These are phyloP conservation scores for Phialophora macrospora DNA, from an alignment of 2,329 filamentous ascomycete species.

Conservation along the genomic window DNA sequence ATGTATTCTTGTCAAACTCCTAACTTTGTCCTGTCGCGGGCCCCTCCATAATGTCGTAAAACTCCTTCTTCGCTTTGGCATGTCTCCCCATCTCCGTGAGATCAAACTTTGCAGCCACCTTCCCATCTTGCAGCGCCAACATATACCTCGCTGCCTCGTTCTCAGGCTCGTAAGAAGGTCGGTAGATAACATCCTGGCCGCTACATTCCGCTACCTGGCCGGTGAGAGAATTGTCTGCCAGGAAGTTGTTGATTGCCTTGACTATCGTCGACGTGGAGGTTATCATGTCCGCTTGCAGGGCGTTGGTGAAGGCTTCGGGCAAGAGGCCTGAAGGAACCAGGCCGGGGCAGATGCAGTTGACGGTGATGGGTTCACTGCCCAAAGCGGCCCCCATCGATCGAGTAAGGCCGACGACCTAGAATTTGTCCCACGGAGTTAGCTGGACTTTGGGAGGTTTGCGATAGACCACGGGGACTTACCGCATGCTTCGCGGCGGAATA, in stretches of 20 bases:
- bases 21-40: background rate
- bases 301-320: background rate
- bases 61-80: conserved; percentile 1
- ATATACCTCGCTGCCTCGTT: conserved; percentile 2
- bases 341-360: conserved; percentile 10
- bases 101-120: background rate
- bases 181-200: conserved; percentile 3
- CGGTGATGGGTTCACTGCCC: background rate
- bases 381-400: conserved; percentile 2
- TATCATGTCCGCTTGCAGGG: background rate
- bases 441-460: background rate
- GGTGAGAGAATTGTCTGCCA: background rate
- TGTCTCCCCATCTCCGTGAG: background rate
- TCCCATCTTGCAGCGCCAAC: background rate
- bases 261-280: conserved; percentile 5
- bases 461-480: background rate
- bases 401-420: conserved; percentile 10
- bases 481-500: conserved; percentile 7
- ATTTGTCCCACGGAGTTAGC: background rate
- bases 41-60: background rate
- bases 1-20: background rate
- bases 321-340: conserved; percentile 7
- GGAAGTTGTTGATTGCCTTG: conserved; percentile 4
- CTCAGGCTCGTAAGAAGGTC: background rate
- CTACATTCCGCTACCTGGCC: conserved; percentile 12